phyloP scores from a whole-genome alignment of 192 early-diverging fungal species.

The Backusella psychrophila region DNA sequence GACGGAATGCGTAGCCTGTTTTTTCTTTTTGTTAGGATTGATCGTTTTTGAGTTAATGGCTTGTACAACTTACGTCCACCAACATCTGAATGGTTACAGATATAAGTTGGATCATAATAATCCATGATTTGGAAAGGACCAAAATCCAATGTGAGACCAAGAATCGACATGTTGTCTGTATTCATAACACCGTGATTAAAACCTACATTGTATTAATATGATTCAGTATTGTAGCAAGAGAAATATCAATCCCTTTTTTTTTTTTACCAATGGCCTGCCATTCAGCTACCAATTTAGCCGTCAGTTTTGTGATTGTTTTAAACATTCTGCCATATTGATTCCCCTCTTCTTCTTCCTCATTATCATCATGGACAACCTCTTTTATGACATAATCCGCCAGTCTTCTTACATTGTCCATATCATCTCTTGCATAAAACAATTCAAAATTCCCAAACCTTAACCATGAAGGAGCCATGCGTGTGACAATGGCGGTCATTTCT shows the following conservation, averaged over 20 bases:
- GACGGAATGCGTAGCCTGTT: slow-evolving; percentile 48
- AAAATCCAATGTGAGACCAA: slow-evolving; percentile 78
- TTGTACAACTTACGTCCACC: slow-evolving; percentile 60
- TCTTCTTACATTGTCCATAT: slow-evolving; percentile 46
- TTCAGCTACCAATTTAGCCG: slow-evolving; percentile 67
- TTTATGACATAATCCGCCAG: slow-evolving; percentile 74
- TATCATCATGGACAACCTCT: slow-evolving; percentile 47
- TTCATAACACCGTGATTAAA: slow-evolving; percentile 90
- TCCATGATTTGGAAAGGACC: slow-evolving; percentile 88
- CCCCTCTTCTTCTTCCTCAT: slow-evolving; percentile 5
- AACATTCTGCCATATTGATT: slow-evolving; percentile 63
- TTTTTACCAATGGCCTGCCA: slow-evolving; percentile 70
- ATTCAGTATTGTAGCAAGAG: not conserved
- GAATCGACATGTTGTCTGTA: slow-evolving; percentile 40
- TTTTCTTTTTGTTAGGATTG: not conserved
- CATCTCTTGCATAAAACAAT: slow-evolving; percentile 65
- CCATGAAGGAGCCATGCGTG: slow-evolving; percentile 77
- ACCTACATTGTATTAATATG: slow-evolving; percentile 21
- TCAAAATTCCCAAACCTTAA: slow-evolving; percentile 88
- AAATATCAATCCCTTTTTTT: not conserved
- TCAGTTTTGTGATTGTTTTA: slow-evolving; percentile 50
- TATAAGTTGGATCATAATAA: slow-evolving; percentile 71
- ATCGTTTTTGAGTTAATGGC: not conserved
- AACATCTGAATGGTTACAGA: slow-evolving; percentile 81
- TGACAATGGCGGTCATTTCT: slow-evolving; percentile 76